Percentiles rank a stretch among this genome's conserved stretches.
Conservation (phyloP, 805 yeast species). For the Zygosaccharomyces gambellarensis region DNA sequence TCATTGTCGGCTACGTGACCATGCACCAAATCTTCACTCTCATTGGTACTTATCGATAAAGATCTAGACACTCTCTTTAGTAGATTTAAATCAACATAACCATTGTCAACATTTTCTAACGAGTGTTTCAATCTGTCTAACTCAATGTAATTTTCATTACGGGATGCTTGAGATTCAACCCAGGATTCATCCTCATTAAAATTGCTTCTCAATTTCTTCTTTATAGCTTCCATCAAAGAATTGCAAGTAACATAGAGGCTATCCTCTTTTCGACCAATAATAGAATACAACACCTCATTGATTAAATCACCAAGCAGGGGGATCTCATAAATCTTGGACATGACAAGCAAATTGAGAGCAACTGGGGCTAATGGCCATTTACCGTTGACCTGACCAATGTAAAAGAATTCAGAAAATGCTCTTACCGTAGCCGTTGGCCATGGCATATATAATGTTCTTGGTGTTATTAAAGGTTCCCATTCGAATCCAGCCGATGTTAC, state of each 20-base stretch:
- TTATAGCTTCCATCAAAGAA: conserved; percentile 24
- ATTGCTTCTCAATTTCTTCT: conserved; percentile 18
- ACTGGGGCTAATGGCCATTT: conserved; percentile 71
- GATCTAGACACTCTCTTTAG: conserved; percentile 45
- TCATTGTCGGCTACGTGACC: conserved; percentile 5
- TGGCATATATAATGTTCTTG: conserved; percentile 66
- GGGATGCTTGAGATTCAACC: conserved; percentile 21
- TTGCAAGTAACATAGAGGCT: conserved; percentile 33
- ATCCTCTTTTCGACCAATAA: conserved; percentile 63
- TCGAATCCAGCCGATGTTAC: conserved; percentile 17
- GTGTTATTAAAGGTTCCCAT: conserved; percentile 59
- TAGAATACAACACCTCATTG: conserved; percentile 62
- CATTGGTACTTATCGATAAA: conserved; percentile 22
- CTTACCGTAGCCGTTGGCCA: conserved; percentile 55
- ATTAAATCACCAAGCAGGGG: conserved; percentile 68
- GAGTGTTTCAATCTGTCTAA: conserved; percentile 51
- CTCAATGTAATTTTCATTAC: conserved; percentile 30
- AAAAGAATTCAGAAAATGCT: conserved; percentile 67
- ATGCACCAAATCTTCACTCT: conserved; percentile 23
- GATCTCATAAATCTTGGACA: conserved; percentile 61
- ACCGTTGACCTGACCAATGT: conserved; percentile 75
- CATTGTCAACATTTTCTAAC: conserved; percentile 60
- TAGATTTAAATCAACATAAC: conserved; percentile 52
- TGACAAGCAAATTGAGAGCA: conserved; percentile 55
- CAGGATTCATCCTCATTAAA: conserved; percentile 24